Evolutionary conservation across 176 grass and related monocot genomes (phyloP).

Genomic region (Oryza australiensis): DNA sequence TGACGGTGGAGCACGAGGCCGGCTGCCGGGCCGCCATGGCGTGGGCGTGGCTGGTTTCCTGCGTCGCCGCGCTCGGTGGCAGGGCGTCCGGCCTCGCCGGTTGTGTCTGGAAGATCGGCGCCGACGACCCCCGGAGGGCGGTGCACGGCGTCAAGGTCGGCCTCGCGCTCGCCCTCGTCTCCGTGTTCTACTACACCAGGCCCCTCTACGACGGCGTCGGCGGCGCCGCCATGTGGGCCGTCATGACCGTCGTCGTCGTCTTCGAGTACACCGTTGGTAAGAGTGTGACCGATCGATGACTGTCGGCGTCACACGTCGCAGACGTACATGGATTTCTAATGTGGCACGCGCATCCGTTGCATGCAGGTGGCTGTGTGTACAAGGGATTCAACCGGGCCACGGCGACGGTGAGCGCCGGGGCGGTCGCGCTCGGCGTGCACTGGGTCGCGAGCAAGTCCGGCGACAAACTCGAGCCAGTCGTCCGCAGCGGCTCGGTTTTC

Average conservation of each 20-base stretch:
- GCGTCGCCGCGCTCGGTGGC: background rate
- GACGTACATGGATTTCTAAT: background rate
- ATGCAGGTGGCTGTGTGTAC: constrained; percentile 64
- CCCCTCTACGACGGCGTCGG: constrained; percentile 69
- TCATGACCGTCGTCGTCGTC: constrained; percentile 71
- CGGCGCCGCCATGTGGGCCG: constrained; percentile 65
- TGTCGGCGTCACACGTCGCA: background rate
- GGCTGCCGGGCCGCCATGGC: background rate
- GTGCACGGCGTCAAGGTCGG: constrained; percentile 67
- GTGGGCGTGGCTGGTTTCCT: constrained; percentile 28
- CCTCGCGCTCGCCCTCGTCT: constrained; percentile 56
- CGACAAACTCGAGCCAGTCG: constrained; percentile 43
- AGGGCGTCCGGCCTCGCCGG: constrained; percentile 30
- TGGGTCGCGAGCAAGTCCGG: constrained; percentile 62
- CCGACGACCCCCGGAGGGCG: constrained; percentile 64
- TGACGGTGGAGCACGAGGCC: constrained; percentile 43
- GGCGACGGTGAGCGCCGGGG: constrained; percentile 55
- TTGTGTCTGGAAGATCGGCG: constrained; percentile 47
- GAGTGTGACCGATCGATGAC: background rate
- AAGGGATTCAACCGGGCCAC: constrained; percentile 74
- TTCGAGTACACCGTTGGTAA: constrained; percentile 78
- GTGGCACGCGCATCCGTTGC: background rate
- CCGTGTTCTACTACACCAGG: constrained; percentile 68
- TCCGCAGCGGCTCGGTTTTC: constrained; percentile 54
- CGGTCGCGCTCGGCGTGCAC: constrained; percentile 63